Percentiles rank a stretch among this genome's conserved stretches.
These are phyloP conservation scores for Tetradesmus obliquus DNA, from an alignment of 139 green algal species.

Conservation along the genomic window DNA sequence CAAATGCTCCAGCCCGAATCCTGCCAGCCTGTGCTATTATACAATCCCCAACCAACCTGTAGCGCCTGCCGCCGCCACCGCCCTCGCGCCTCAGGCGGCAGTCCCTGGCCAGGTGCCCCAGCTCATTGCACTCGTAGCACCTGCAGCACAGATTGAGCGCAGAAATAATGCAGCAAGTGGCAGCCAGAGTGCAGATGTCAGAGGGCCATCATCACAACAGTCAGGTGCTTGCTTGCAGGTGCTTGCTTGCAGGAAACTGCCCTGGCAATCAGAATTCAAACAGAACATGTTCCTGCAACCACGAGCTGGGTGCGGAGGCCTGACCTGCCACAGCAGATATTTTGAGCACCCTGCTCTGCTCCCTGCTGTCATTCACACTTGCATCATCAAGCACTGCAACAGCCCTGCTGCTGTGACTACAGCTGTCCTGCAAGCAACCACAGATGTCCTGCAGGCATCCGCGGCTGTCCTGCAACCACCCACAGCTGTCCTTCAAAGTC, in stretches of 20 bases:
- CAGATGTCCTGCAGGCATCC: background rate
- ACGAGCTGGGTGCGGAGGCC: background rate
- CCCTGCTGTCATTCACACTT: background rate
- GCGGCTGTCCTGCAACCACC: background rate
- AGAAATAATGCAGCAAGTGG: background rate
- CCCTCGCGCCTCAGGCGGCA: conserved; percentile 16
- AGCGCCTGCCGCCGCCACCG: background rate
- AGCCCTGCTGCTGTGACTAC: background rate
- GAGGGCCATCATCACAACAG: background rate
- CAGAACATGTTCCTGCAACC: background rate
- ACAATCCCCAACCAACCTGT: background rate
- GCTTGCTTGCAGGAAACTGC: background rate
- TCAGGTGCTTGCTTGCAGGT: no score
- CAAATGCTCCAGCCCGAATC: no score
- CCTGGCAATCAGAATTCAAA: background rate
- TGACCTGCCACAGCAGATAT: background rate
- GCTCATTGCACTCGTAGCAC: conserved; percentile 49
- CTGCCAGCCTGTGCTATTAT: background rate
- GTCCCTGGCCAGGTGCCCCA: conserved; percentile 41
- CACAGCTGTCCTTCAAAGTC: background rate
- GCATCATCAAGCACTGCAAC: background rate
- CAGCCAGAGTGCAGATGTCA: background rate
- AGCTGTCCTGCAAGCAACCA: background rate
- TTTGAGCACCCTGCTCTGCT: background rate
- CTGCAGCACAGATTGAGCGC: conserved; percentile 9